Evolutionary conservation across 2,329 filamentous ascomycete species (phyloP).

Genomic region (Dissoconium aciculare): DNA sequence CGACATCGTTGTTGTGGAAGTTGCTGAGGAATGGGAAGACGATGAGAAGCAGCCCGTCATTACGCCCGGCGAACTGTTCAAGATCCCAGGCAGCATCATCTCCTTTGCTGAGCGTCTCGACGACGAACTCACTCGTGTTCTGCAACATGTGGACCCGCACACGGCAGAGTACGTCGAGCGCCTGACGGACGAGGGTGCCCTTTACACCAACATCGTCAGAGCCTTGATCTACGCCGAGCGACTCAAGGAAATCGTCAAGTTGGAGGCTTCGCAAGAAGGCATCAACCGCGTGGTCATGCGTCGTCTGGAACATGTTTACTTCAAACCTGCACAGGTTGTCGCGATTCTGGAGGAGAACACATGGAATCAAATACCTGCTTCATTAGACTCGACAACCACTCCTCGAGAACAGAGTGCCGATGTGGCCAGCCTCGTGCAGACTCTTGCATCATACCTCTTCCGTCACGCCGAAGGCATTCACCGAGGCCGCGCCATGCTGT

Average conservation of each 20-base stretch:
- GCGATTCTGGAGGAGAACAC: constrained; percentile 87
- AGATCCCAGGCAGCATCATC: constrained; percentile 82
- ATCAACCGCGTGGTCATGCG: constrained; percentile 89
- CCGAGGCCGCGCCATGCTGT: constrained; percentile 89
- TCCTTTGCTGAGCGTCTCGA: constrained; percentile 91
- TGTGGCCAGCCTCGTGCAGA: constrained; percentile 61
- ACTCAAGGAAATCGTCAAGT: constrained; percentile 52
- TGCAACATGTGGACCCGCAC: constrained; percentile 95
- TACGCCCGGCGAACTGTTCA: constrained; percentile 63
- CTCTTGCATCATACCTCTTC: constrained; percentile 91
- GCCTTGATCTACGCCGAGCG: constrained; percentile 77
- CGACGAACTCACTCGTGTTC: constrained; percentile 90
- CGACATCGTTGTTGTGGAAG: constrained; percentile 76
- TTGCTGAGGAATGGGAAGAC: constrained; percentile 96
- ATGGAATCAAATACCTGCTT: constrained; percentile 63
- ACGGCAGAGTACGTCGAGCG: constrained; percentile 98
- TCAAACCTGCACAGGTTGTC: constrained; percentile 92
- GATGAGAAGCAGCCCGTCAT: constrained; percentile 82
- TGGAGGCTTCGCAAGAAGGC: constrained; percentile 68
- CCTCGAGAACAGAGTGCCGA: constrained; percentile 54
- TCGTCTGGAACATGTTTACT: constrained; percentile 92
- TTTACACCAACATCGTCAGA: constrained; percentile 88
- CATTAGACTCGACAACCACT: constrained; percentile 65
- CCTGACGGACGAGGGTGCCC: constrained; percentile 70
- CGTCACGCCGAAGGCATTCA: constrained; percentile 89